Evolutionary conservation across 805 yeast genomes (phyloP).

Genomic region (Candida maris): DNA sequence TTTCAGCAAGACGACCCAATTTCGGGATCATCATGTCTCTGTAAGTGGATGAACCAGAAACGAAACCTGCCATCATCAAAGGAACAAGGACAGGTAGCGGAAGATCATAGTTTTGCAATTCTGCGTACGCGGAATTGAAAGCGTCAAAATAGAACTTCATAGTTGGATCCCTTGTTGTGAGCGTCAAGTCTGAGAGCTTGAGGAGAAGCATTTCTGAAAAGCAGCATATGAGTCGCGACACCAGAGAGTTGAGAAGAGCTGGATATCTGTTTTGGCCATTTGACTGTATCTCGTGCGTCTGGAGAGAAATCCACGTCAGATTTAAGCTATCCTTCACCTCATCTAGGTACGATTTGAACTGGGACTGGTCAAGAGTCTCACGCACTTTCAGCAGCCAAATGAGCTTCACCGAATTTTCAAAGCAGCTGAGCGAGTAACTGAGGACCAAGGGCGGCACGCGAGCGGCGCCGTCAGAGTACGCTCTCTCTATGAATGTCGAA

Average conservation of each 20-base stretch:
- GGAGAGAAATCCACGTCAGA: conserved; percentile 29
- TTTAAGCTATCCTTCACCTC: conserved; percentile 24
- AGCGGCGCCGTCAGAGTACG: too few species aligned
- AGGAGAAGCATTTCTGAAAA: conserved; percentile 26
- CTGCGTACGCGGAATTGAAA: conserved; percentile 16
- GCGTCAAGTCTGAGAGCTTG: conserved; percentile 19
- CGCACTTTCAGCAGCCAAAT: conserved; percentile 32
- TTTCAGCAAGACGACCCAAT: not conserved
- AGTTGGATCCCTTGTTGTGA: conserved; percentile 20
- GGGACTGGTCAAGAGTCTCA: conserved; percentile 5
- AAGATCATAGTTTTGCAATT: conserved; percentile 5
- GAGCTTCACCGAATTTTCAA: conserved; percentile 37
- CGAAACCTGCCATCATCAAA: conserved; percentile 28
- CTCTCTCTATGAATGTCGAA: conserved; percentile 5
- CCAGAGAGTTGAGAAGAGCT: conserved; percentile 9
- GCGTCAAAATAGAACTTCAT: conserved; percentile 27
- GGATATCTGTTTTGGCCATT: too few species aligned
- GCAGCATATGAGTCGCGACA: conserved; percentile 25
- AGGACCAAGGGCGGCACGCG: too few species aligned
- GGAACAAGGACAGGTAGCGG: conserved; percentile 15
- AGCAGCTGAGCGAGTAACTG: conserved; percentile 15
- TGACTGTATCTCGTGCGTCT: conserved; percentile 29
- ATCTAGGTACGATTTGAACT: conserved; percentile 8
- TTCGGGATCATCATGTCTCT: not conserved
- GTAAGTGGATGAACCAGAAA: conserved; percentile 11